Evolutionary conservation across 192 early-diverging fungal genomes (phyloP), one percentile per base, ranked within the genome.

Genomic region (Podila verticillata): DNA sequence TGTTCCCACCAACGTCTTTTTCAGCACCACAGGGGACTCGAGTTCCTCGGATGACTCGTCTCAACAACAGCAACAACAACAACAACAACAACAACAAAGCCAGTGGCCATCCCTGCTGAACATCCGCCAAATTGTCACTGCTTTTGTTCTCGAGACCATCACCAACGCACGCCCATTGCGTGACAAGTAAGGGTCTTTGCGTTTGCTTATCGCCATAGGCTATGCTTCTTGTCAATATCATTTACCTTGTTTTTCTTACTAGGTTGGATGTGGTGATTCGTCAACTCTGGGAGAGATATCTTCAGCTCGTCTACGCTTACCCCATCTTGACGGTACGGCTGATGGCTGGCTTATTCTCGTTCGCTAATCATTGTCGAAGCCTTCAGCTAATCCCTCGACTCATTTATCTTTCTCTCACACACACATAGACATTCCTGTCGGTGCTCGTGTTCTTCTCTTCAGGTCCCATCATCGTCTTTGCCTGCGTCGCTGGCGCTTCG

Each of bases 321-420:
- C 75, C 75, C n/a, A 44, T 80, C 9, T 17, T 48, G 58, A 80
- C 69, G 22, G 75, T 80, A 72, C 34, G 29, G 19, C 20, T 24
- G 20, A n/a, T 26, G 20, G 22, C 51, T 24, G 20, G 22, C n/a
- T n/a, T 54, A 6, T n/a, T 15, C 17, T 44, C 39, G 17, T 15
- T 39, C 17, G 12, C 13, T 44, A 44, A 2, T 15, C 39, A 44
- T n/a, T n/a, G 17, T 44, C 39, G 17, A 44, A 44, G 39, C 39
- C 39, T 15, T 44, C 15, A 44, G 17, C 36, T 12, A 44, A 13
- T 44, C 2, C 13, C 39, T 44, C 39, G 17, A 44, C 39, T 17
- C 39, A 44, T 15, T 44, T 15, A 2, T 39, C 0, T 12, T 44
- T 9, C n/a, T 44, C 39, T 44, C 39, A 44, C 36, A 39, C 39